Base-by-base conservation (phyloP, 2,329 filamentous ascomycete genomes). In the Lachnellula hyalina region DNA sequence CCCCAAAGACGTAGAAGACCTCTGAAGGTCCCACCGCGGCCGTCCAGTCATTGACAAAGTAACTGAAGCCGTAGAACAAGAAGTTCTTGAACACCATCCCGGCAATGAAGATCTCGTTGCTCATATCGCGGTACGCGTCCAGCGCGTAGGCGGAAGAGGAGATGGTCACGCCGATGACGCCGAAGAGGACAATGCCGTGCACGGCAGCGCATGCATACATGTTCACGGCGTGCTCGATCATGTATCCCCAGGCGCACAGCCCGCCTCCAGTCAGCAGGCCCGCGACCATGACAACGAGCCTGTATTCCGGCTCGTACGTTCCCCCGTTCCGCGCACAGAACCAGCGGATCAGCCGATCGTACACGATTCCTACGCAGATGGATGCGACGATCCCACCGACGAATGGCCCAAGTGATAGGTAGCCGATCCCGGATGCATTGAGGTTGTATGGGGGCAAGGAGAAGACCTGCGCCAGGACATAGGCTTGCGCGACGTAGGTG, bases 281-380 rank as follows among this genome's bases (percentile, higher is more conserved):
- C 14, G 68, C 67, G 3, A 72, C 61, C 36, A 70, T 64, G 23
- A 71, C 61, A 2, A 75, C 65, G 3, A 77, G 68, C 3, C 77
- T 73, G 60, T 77, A 79, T 61, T 80, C 77, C 11, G 77, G 77
- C 62, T 80, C 77, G 62, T 79, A 81, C 47, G 79, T 68, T n/a
- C 78, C 77, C 19, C 67, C 68, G 63, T 80, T 81, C 57, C 70
- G 73, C 62, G 73, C 74, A 4, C 77, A 74, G 53, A 78, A 71
- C 65, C 69, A 75, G 41, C 65, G 68, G 51, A 71, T 71, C 3
- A 73, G 50, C 4, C 70, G 70, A 54, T 75, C 73, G 8, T 69
- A 64, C 9, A 68, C 62, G 1, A 62, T 60, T 2, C 69, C 68
- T 0, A 72, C 63, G 40, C 72, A 54, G 5, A 72, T 47, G n/a